These are phyloP conservation scores for Colletotrichum endophyticum DNA, from an alignment of 2,329 filamentous ascomycete genomes.

Conservation along the genomic window DNA sequence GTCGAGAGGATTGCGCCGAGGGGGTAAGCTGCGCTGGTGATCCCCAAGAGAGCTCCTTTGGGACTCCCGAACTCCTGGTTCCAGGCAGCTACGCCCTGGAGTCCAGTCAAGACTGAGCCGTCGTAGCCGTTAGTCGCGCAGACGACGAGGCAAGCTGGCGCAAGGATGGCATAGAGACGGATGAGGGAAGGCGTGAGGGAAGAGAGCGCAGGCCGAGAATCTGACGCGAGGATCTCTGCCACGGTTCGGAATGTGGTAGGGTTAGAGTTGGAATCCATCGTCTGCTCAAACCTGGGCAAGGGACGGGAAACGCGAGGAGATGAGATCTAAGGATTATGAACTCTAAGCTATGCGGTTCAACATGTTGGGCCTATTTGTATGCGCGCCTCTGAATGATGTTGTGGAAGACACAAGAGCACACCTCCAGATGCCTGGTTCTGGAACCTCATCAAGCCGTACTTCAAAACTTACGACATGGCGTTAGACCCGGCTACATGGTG, in stretches of 20 bases:
- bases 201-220: background rate
- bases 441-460: background rate
- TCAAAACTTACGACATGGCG: background rate
- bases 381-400: background rate
- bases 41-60: conserved; percentile 35
- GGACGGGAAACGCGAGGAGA: background rate
- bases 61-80: conserved; percentile 37
- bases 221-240: background rate
- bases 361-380: background rate
- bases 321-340: background rate
- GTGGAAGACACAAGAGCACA: background rate
- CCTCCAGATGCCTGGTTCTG: background rate
- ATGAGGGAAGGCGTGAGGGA: background rate
- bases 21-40: conserved; percentile 40
- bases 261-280: background rate
- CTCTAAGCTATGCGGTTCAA: background rate
- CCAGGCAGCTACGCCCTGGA: conserved; percentile 40
- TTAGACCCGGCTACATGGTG: background rate
- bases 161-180: background rate
- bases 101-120: conserved; percentile 43
- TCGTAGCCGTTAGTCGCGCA: background rate
- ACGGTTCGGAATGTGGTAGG: background rate
- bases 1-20: conserved; percentile 42
- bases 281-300: background rate
- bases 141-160: background rate